Evolutionary conservation across 495 filamentous ascomycete genomes (phyloP).

Genomic region (Penicillium subrubescens): DNA sequence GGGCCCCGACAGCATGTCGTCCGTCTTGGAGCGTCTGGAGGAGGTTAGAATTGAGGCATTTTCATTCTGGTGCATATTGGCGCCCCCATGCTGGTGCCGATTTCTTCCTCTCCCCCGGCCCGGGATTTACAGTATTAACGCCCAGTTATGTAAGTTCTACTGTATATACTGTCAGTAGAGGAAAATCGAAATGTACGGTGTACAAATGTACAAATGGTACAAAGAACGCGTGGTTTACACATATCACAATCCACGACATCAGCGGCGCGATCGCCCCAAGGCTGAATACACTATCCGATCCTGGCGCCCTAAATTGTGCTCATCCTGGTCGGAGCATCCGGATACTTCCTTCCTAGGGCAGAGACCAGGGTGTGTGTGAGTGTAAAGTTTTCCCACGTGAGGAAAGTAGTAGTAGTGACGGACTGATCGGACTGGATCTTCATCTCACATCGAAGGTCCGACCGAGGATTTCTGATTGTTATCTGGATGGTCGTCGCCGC

Average conservation of each 20-base stretch:
- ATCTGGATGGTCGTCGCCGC: background rate
- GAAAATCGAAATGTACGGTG: background rate
- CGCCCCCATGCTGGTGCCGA: conserved; percentile 9
- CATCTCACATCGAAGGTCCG: background rate
- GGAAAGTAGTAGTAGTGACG: background rate
- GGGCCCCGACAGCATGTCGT: background rate
- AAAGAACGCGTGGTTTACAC: background rate
- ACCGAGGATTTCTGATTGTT: background rate
- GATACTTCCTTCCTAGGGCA: background rate
- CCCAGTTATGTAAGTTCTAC: background rate
- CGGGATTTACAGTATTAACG: background rate
- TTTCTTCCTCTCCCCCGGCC: background rate
- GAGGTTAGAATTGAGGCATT: conserved; percentile 27
- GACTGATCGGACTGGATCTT: background rate
- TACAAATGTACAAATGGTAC: background rate
- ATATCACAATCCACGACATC: conserved; percentile 16
- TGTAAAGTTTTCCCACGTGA: conserved; percentile 5
- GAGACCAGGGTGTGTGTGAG: background rate
- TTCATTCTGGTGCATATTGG: conserved; percentile 20
- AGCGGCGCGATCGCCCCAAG: conserved; percentile 30
- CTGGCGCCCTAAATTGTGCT: background rate
- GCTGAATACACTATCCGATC: conserved; percentile 11
- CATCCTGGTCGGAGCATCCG: background rate
- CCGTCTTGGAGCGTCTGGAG: conserved; percentile 1
- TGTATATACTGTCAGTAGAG: too few relatives aligned